Evolutionary conservation across 352 stramenopile genomes (phyloP), one percentile per base, ranked within the genome.

Genomic region (Nothophytophthora sp.): DNA sequence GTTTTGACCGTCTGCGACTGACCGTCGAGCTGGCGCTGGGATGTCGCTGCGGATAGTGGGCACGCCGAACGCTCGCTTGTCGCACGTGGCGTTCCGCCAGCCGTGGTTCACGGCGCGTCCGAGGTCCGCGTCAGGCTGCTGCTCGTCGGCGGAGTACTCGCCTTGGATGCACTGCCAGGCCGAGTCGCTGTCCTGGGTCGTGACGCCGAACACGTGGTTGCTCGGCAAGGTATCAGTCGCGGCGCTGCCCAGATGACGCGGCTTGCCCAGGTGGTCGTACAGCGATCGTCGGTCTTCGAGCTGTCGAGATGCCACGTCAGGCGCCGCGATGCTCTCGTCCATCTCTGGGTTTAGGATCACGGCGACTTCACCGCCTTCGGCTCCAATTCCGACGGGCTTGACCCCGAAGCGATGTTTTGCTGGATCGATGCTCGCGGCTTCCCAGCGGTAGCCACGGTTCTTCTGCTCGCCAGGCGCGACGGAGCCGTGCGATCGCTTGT

Each of bases 1-100:
- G 56, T 98, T 98, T 55, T 97, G 88, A 27, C 57, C 70, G 54
- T 97, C 88, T 7, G 88, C 89, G n/a, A 98, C 70, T 5, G 88
- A 97, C 13, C 79, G 58, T 9, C 68, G 77, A 5, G 61, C 60
- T 16, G 88, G 88, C 25, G 75, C 66, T 2, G 80, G 65, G 37
- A 97, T 95, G 51, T 97, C 90, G 8, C 66, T 83, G 1, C 90
- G 79, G 25, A 97, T 81, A n/a, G 73, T 93, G 4, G 92, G 90
- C 1, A 88, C 69, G 10, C 92, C 89, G 61, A 96, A 97, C 18
- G 59, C 65, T 1, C 86, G 68, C 25, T 63, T 67, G 35, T 82
- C 70, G 39, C 69, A 49, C 4, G 81, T 91, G 11, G 59, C 55
- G 58, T 88, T 95, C 50, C 95, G 85, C 68, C 91, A 97, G 35